A percentile compares a stretch with the other conserved stretches of the same genome.
phyloP scores from a whole-genome alignment of 2,329 filamentous ascomycete genomes.

The Claviceps lovelessii region DNA sequence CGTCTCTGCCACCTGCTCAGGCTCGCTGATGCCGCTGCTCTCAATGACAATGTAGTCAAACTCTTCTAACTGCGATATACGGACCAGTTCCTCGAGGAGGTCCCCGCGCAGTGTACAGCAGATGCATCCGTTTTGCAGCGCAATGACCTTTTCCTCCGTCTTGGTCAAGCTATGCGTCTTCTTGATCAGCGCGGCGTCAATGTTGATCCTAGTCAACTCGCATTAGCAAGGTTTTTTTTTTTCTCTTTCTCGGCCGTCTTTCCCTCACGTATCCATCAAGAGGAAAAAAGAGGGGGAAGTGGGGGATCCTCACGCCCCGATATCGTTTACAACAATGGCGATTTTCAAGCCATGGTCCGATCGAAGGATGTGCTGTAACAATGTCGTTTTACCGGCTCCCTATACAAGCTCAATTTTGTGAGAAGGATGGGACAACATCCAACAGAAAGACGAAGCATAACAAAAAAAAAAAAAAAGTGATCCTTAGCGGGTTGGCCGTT shows the following conservation, averaged over 20 bases:
- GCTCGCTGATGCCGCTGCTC: conserved; percentile 58
- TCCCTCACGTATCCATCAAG: accelerated
- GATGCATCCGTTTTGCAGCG: conserved; percentile 60
- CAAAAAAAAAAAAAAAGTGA: background rate
- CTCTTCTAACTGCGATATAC: conserved; percentile 42
- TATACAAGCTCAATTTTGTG: conserved; percentile 12
- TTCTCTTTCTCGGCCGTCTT: background rate
- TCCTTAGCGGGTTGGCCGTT: too few species aligned
- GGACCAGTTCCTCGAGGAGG: conserved; percentile 53
- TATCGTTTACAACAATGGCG: conserved; percentile 61
- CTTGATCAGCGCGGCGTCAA: conserved; percentile 48
- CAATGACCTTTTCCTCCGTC: conserved; percentile 49
- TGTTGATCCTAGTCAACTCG: conserved; percentile 35
- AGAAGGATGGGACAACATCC: too few species aligned
- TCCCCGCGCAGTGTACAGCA: conserved; percentile 63
- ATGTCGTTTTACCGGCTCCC: conserved; percentile 58
- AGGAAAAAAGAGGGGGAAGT: conserved; percentile 10
- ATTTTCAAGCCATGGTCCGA: conserved; percentile 54
- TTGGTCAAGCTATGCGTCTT: conserved; percentile 40
- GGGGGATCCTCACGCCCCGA: conserved; percentile 34
- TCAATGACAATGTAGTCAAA: conserved; percentile 63
- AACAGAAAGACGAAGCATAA: too few species aligned
- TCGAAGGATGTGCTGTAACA: conserved; percentile 53
- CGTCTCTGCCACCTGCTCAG: conserved; percentile 60
- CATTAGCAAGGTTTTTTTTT: background rate